Conservation (phyloP, 306 rosid species). For the Pyrus betulifolia region DNA sequence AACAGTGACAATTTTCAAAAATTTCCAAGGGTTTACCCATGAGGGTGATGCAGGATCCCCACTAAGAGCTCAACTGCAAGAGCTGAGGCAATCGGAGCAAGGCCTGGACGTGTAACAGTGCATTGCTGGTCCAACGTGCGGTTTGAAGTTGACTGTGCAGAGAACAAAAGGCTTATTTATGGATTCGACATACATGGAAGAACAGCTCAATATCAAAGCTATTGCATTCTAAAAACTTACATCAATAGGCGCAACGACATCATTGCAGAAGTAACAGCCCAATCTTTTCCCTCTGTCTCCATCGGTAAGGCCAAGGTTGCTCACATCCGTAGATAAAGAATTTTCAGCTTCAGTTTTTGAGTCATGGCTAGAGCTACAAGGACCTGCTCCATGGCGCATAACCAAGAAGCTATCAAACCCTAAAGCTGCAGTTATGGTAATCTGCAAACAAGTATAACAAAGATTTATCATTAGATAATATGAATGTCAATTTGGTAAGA, state of each 20-base stretch:
- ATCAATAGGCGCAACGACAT: conserved; percentile 93
- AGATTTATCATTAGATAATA: background rate
- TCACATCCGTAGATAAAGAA: conserved; percentile 33
- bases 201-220: conserved; percentile 7
- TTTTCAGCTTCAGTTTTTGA: conserved; percentile 27
- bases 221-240: conserved; percentile 36
- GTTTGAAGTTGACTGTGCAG: conserved; percentile 81
- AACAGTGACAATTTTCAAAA: background rate
- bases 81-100: conserved; percentile 92
- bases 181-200: background rate
- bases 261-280: conserved; percentile 97
- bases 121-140: conserved; percentile 98
- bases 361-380: conserved; percentile 37
- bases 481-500: background rate
- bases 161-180: conserved; percentile 14
- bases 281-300: conserved; percentile 48
- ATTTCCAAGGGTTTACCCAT: conserved; percentile 45
- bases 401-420: conserved; percentile 98
- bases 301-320: conserved; percentile 25
- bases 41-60: conserved; percentile 82
- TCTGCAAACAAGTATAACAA: conserved; percentile 35
- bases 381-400: conserved; percentile 98
- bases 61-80: conserved; percentile 90
- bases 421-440: conserved; percentile 80
- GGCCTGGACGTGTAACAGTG: conserved; percentile 95